A percentile compares a stretch with the other conserved stretches of the same genome.
Evolutionary conservation across 2,329 filamentous ascomycete genomes (phyloP).

Genomic region (Penicillium fuscoglaucum): DNA sequence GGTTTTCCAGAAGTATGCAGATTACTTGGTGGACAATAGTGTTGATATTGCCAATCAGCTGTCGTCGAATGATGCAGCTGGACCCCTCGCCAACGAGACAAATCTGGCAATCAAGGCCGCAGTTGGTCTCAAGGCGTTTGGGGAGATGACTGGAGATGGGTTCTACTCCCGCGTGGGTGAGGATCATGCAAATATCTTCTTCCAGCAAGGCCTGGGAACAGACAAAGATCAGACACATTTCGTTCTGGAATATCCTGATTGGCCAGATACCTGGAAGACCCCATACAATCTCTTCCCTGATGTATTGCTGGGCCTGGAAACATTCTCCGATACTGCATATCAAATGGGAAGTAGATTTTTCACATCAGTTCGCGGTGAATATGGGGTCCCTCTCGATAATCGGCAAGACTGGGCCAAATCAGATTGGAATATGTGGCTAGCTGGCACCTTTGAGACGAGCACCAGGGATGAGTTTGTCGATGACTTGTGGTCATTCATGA

Average conservation of each 20-base stretch:
- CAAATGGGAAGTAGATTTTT: constrained; percentile 42
- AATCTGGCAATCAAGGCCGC: constrained; percentile 51
- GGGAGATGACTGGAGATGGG: constrained; percentile 37
- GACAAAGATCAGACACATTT: constrained; percentile 43
- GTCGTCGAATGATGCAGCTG: constrained; percentile 47
- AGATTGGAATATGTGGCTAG: constrained; percentile 50
- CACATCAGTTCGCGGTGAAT: constrained; percentile 35
- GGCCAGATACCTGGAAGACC: constrained; percentile 36
- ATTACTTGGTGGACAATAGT: constrained; percentile 30
- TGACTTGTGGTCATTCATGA: constrained; percentile 45
- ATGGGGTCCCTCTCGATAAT: constrained; percentile 44
- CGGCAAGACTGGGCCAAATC: constrained; percentile 46
- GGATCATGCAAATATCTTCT: constrained; percentile 38
- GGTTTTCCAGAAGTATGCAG: too few relatives aligned
- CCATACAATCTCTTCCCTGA: constrained; percentile 48
- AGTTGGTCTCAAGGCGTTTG: constrained; percentile 49
- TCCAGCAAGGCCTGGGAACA: constrained; percentile 36
- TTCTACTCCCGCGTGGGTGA: constrained; percentile 42
- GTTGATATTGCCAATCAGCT: constrained; percentile 44
- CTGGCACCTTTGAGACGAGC: constrained; percentile 33
- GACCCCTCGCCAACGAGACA: constrained; percentile 46
- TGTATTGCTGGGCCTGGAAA: constrained; percentile 39
- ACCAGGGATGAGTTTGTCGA: constrained; percentile 40
- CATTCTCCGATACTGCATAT: constrained; percentile 39
- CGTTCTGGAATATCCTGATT: constrained; percentile 41